Base-by-base conservation (phyloP, 1,284 basidiomycete species). In the Amylostereum chailletii region DNA sequence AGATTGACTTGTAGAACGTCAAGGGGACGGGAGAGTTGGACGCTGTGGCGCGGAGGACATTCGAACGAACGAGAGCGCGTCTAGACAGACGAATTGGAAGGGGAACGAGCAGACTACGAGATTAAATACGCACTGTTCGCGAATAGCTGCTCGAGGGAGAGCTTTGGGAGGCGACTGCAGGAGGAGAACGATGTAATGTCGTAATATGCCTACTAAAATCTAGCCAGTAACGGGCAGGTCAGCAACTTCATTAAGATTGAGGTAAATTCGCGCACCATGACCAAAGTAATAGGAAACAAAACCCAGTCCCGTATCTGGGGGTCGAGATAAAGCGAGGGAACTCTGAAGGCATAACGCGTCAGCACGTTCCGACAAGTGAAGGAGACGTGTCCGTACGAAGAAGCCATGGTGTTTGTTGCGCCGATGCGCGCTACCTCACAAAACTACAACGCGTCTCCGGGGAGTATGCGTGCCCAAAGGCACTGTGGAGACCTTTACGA, bases 271-370 rank as follows among this genome's bases (percentile, higher is more conserved):
- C 79, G 60, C 59, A 90, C 90, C 94, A 99, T 98, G 67, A 99
- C 94, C 56, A 97, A 72, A 42, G 94, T 95, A 67, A 99, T 96
- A 51, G 96, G 96, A 65, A 99, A 90, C 51, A 99, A 71, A 42
- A 99, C 93, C 89, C 89, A 92, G 64, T 91, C 86, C 52, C 93
- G 81, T 65, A 96, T 95, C 67, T 93, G 89, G 44, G 92, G 91
- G 71, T 94, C 92, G 49, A 95, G 82, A 66, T 90, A 94, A 55
- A 94, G 73, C 38, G 85, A 86, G 2, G 56, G 51, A 10, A 80
- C 75, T 56, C 86, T 89, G 61, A 8, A 26, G 27, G 45, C 30
- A 47, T 7, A 46, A 8, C 27, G 19, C 30, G 19, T 30, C 44
- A 46, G n/a, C 11, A 30, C 5, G n/a, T 11, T 11, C 32, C 34